Percentiles rank a stretch among this genome's conserved stretches.
Conservation (phyloP, 306 rosid species). For the Vicia villosa region DNA sequence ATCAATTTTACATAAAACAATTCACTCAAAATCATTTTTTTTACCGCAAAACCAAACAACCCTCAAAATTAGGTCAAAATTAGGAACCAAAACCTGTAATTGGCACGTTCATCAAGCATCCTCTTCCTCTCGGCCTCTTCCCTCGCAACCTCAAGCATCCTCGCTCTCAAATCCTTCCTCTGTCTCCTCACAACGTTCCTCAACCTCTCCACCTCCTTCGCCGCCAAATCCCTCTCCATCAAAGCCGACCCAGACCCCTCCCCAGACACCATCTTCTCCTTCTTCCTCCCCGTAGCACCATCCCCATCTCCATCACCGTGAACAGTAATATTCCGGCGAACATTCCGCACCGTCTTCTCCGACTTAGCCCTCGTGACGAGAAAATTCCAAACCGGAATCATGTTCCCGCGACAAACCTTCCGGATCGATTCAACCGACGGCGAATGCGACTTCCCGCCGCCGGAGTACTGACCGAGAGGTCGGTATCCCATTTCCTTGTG, state of each 20-base stretch:
- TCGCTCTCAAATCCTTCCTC: constrained; percentile 90
- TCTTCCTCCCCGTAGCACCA: constrained; percentile 53
- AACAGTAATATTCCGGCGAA: constrained; percentile 81
- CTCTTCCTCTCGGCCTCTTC: constrained; percentile 97
- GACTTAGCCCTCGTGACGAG: constrained; percentile 79
- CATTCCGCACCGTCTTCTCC: constrained; percentile 93
- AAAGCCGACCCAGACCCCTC: constrained; percentile 66
- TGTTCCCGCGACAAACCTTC: constrained; percentile 86
- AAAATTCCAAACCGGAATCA: constrained; percentile 94
- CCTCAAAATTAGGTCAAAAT: constrained; percentile 10
- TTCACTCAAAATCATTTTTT: too few species aligned
- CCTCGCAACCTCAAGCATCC: constrained; percentile 92
- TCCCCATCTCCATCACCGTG: constrained; percentile 62
- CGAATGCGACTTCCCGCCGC: constrained; percentile 63
- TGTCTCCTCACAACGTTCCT: constrained; percentile 89
- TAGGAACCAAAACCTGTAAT: constrained; percentile 66
- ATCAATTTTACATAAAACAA: too few species aligned
- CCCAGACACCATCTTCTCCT: constrained; percentile 56
- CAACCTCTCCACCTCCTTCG: constrained; percentile 91
- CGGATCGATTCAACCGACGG: constrained; percentile 83
- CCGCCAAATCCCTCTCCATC: constrained; percentile 78
- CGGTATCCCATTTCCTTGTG: constrained; percentile 95
- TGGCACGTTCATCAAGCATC: constrained; percentile 94
- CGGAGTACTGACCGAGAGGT: constrained; percentile 57
- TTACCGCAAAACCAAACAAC: too few species aligned